These are phyloP conservation scores for Talaromyces sp. DNA, from an alignment of 2,329 filamentous ascomycete species.

Conservation along the genomic window DNA sequence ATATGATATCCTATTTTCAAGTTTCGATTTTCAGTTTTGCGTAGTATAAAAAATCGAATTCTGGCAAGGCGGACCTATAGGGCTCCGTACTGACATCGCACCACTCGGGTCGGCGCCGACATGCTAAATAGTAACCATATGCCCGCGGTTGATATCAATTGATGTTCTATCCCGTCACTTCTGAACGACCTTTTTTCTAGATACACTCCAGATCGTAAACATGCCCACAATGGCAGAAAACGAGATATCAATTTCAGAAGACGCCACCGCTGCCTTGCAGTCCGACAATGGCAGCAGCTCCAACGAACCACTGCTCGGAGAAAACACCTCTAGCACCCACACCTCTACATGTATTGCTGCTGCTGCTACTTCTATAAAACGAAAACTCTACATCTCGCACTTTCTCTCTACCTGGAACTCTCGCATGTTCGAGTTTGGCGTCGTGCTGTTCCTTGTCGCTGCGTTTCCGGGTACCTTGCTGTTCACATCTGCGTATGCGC, in stretches of 20 bases:
- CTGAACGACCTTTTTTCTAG: too few species aligned
- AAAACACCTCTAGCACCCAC: not conserved
- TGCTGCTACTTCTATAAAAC: not conserved
- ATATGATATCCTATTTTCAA: not conserved
- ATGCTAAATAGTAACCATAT: not conserved
- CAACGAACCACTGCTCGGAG: not conserved
- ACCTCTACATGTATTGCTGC: not conserved
- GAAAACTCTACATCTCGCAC: constrained; percentile 49
- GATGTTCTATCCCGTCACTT: too few species aligned
- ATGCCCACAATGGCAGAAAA: too few species aligned
- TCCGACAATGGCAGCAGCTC: not conserved
- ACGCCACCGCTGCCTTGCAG: too few species aligned
- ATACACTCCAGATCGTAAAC: too few species aligned
- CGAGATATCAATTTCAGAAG: too few species aligned
- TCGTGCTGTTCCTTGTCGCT: constrained; percentile 53
- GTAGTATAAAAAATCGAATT: too few species aligned
- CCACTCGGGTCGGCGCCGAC: not conserved
- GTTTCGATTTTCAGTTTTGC: constrained; percentile 29
- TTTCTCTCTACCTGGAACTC: constrained; percentile 61
- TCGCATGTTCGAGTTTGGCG: constrained; percentile 59
- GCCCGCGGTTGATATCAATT: too few species aligned
- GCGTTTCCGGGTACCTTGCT: constrained; percentile 57
- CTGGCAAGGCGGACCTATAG: too few species aligned
- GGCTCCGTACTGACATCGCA: too few species aligned
- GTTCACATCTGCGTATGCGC: constrained; percentile 64